Conservation (phyloP, 2,329 filamentous ascomycete species). For the Hymenoscyphus albidus region DNA sequence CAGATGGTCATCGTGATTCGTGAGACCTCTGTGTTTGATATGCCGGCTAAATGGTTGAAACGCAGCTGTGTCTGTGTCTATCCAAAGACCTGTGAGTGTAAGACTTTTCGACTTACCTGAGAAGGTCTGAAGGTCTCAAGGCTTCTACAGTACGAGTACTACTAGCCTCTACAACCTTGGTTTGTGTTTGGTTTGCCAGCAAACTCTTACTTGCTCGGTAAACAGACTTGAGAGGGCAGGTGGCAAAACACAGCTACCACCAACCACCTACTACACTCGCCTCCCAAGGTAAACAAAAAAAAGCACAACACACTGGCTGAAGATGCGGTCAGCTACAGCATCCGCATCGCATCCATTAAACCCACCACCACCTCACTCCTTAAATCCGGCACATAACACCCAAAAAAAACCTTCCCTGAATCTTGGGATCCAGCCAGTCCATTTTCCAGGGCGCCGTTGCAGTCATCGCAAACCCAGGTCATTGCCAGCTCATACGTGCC, state of each 20-base stretch:
- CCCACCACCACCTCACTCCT: background rate
- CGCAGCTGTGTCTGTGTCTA: background rate
- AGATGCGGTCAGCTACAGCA: slow-evolving; percentile 2
- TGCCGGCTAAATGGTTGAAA: background rate
- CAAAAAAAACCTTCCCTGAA: background rate
- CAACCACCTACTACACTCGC: background rate
- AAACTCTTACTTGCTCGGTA: background rate
- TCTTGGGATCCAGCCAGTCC: background rate
- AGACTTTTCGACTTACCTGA: background rate
- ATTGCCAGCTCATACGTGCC: slow-evolving; percentile 8
- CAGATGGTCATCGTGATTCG: background rate
- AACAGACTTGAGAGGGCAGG: background rate
- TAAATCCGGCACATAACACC: background rate
- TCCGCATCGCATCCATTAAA: background rate
- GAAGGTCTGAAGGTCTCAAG: background rate
- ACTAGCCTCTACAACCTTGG: background rate
- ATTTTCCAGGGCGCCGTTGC: background rate
- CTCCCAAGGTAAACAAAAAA: background rate
- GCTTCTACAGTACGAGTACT: too few species aligned
- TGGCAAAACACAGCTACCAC: background rate
- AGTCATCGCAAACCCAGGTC: background rate
- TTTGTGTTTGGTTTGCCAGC: background rate
- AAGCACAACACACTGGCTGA: background rate
- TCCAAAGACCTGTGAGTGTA: background rate
- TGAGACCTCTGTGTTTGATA: background rate